phyloP scores from a whole-genome alignment of 768 basidiomycete genomes.

The Termitomyces sp. region DNA sequence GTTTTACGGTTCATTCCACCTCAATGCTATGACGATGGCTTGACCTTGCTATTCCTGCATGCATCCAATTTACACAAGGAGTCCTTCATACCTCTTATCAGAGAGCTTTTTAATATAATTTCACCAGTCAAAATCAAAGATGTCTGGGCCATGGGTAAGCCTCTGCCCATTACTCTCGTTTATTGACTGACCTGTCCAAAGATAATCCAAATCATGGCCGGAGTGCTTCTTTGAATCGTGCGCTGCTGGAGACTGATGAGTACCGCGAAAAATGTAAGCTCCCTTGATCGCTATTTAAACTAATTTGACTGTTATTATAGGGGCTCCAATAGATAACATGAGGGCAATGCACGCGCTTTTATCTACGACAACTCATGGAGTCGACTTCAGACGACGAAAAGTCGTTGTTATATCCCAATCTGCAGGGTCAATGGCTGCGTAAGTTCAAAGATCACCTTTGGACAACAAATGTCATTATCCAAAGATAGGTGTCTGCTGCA shows the following conservation, averaged over 20 bases:
- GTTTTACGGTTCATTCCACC: background rate
- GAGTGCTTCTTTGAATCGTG: background rate
- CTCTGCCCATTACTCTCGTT: background rate
- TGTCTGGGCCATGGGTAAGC: background rate
- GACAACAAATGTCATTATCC: background rate
- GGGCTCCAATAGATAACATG: background rate
- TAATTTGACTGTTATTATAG: too few species aligned
- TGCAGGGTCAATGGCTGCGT: background rate
- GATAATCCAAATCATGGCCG: conserved; percentile 2
- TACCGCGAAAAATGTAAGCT: background rate
- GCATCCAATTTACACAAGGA: background rate
- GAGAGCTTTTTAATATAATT: background rate
- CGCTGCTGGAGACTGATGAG: background rate
- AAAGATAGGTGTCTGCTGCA: background rate
- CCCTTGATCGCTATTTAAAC: too few species aligned
- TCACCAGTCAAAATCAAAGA: background rate
- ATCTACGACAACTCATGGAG: background rate
- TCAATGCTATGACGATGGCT: background rate
- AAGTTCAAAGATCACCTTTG: background rate
- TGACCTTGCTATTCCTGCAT: background rate
- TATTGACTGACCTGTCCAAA: background rate
- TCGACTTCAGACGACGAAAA: background rate
- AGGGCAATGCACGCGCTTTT: background rate
- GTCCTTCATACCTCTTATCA: background rate
- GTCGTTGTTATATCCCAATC: background rate